phyloP scores from a whole-genome alignment of 129 eudicot genomes.

The Artemisia tridentata region DNA sequence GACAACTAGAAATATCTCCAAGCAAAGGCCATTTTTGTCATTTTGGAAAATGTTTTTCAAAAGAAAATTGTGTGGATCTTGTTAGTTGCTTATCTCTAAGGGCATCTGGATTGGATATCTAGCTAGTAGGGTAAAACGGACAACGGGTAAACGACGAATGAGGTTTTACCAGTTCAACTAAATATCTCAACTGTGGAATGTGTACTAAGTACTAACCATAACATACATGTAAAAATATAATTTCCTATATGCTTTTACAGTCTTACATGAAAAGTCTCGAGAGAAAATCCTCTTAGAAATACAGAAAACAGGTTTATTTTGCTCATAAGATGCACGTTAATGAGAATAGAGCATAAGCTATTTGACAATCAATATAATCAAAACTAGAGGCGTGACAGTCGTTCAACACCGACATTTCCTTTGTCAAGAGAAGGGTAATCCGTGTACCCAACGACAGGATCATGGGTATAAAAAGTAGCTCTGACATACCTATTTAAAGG shows the following conservation, averaged over 20 bases:
- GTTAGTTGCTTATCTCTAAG: constrained; percentile 27
- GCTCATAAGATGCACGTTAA: background rate
- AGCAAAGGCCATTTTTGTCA: constrained; percentile 26
- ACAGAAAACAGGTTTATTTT: background rate
- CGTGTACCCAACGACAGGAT: constrained; percentile 83
- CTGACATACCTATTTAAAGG: constrained; percentile 61
- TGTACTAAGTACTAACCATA: too few species aligned
- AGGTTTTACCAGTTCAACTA: too few species aligned
- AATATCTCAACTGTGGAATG: too few species aligned
- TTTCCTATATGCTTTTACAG: constrained; percentile 5
- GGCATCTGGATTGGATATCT: constrained; percentile 11
- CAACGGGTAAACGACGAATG: background rate
- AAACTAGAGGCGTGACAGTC: constrained; percentile 48
- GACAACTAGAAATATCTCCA: constrained; percentile 18
- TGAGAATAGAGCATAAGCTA: constrained; percentile 9
- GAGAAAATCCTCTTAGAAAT: background rate
- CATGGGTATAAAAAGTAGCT: constrained; percentile 77
- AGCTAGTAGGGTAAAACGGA: background rate
- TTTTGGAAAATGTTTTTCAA: constrained; percentile 16
- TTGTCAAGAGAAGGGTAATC: constrained; percentile 70
- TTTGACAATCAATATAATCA: background rate
- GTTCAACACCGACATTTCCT: constrained; percentile 17
- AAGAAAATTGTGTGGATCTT: constrained; percentile 35
- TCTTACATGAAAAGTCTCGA: background rate
- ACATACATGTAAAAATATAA: background rate